A percentile compares a stretch with the other conserved stretches of the same genome.
These are phyloP conservation scores for Mucor indicus DNA, from an alignment of 371 early-diverging fungal genomes.

Conservation along the genomic window DNA sequence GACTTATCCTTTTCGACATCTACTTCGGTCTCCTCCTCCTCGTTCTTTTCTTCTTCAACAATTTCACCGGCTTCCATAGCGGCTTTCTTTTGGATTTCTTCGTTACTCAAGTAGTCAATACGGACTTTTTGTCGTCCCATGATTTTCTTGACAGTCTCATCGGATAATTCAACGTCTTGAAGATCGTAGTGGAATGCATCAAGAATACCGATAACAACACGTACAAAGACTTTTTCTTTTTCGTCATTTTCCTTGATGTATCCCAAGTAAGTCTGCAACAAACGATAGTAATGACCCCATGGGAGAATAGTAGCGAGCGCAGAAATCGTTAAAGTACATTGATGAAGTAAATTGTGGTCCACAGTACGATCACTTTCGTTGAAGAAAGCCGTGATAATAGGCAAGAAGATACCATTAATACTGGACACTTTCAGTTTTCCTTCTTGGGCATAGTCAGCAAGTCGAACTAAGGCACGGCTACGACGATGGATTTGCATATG, in stretches of 20 bases:
- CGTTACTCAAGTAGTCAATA: slow-evolving; percentile 43
- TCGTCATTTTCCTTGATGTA: slow-evolving; percentile 59
- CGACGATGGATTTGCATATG: slow-evolving; percentile 95
- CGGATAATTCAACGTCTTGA: slow-evolving; percentile 47
- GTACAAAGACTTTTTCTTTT: slow-evolving; percentile 75
- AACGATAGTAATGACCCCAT: slow-evolving; percentile 82
- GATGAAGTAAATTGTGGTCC: slow-evolving; percentile 78
- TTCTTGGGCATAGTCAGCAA: slow-evolving; percentile 53
- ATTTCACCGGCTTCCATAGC: slow-evolving; percentile 29
- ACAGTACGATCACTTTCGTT: slow-evolving; percentile 67
- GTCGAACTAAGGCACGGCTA: slow-evolving; percentile 73
- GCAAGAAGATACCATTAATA: slow-evolving; percentile 77
- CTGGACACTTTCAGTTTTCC: slow-evolving; percentile 51
- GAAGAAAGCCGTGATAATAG: slow-evolving; percentile 81
- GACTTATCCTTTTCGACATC: slow-evolving; percentile 39
- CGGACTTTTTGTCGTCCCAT: slow-evolving; percentile 42
- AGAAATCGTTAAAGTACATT: slow-evolving; percentile 74
- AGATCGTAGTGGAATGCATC: slow-evolving; percentile 92
- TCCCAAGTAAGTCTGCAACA: slow-evolving; percentile 70
- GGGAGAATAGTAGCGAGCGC: slow-evolving; percentile 64
- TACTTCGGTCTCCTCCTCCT: slow-evolving; percentile 8
- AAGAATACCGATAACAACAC: slow-evolving; percentile 75
- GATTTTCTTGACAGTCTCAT: slow-evolving; percentile 37
- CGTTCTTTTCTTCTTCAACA: slow-evolving; percentile 8
- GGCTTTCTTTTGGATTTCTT: slow-evolving; percentile 28